These are phyloP conservation scores for Podila horticola DNA, from an alignment of 192 early-diverging fungal species.

Conservation along the genomic window DNA sequence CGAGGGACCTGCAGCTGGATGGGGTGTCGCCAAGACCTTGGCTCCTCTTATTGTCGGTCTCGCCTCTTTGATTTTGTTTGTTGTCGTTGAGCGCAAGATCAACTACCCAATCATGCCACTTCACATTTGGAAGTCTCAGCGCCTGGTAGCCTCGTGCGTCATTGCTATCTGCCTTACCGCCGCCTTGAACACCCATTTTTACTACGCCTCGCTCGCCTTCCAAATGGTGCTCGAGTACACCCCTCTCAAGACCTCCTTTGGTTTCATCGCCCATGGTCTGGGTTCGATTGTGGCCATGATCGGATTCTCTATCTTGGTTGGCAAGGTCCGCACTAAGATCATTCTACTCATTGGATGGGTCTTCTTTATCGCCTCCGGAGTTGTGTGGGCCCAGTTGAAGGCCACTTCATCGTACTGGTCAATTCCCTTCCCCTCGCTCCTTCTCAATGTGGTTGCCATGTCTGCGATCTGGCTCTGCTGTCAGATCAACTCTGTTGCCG, in stretches of 20 bases:
- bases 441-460: constrained; percentile 28
- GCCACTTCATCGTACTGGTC: constrained; percentile 25
- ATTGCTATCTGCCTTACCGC: constrained; percentile 11
- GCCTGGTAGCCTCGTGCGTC: constrained; percentile 18
- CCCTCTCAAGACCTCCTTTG: constrained; percentile 14
- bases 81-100: constrained; percentile 25
- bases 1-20: constrained; percentile 32
- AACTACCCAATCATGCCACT: constrained; percentile 40
- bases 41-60: constrained; percentile 22
- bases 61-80: constrained; percentile 14
- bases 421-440: constrained; percentile 16
- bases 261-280: constrained; percentile 22
- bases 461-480: constrained; percentile 25
- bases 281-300: constrained; percentile 13
- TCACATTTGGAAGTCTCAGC: constrained; percentile 39
- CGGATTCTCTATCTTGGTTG: constrained; percentile 1
- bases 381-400: constrained; percentile 24
- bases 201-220: constrained; percentile 20
- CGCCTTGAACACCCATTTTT: constrained; percentile 18
- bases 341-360: constrained; percentile 24
- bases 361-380: constrained; percentile 32
- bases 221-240: constrained; percentile 36
- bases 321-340: constrained; percentile 17
- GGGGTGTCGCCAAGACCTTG: constrained; percentile 17
- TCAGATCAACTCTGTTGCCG: constrained; percentile 41